A percentile compares a stretch with the other conserved stretches of the same genome.
Evolutionary conservation across 257 asterid genomes (phyloP).

Genomic region (Plantago ovata): DNA sequence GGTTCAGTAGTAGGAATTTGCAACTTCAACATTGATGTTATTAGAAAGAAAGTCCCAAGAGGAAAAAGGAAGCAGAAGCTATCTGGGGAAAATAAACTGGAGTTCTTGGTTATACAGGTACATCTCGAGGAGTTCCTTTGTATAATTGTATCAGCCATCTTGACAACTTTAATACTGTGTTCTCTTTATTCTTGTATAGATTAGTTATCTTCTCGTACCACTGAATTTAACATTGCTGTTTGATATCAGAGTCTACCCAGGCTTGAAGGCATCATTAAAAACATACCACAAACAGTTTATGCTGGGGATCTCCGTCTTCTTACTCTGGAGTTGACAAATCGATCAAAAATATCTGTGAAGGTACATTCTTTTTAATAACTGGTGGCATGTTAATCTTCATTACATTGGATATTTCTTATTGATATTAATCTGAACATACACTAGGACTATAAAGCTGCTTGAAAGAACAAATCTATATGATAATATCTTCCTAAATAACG

Average conservation of each 20-base stretch:
- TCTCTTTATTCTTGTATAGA: slow-evolving; percentile 15
- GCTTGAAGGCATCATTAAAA: slow-evolving; percentile 69
- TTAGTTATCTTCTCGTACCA: slow-evolving; percentile 19
- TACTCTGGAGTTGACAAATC: slow-evolving; percentile 79
- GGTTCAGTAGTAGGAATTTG: slow-evolving; percentile 73
- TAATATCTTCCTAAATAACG: too few species aligned
- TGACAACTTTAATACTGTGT: slow-evolving; percentile 7
- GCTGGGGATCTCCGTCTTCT: slow-evolving; percentile 79
- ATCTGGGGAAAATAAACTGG: slow-evolving; percentile 48
- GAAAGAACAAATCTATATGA: too few species aligned
- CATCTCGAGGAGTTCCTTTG: background rate
- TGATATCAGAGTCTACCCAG: slow-evolving; percentile 74
- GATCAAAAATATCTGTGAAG: slow-evolving; percentile 73
- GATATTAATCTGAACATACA: too few species aligned
- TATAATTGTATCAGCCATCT: too few species aligned
- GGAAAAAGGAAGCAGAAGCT: slow-evolving; percentile 54
- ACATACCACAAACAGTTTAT: slow-evolving; percentile 64
- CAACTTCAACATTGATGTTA: slow-evolving; percentile 59
- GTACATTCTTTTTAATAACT: slow-evolving; percentile 25
- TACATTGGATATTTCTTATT: too few species aligned
- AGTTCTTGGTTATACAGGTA: slow-evolving; percentile 88
- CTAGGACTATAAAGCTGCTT: too few species aligned
- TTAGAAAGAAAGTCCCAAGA: slow-evolving; percentile 48
- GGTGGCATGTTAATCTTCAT: too few species aligned
- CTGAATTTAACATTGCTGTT: slow-evolving; percentile 14